These are phyloP conservation scores for Cordyceps farinosa DNA, from an alignment of 2,329 filamentous ascomycete genomes.

Conservation along the genomic window DNA sequence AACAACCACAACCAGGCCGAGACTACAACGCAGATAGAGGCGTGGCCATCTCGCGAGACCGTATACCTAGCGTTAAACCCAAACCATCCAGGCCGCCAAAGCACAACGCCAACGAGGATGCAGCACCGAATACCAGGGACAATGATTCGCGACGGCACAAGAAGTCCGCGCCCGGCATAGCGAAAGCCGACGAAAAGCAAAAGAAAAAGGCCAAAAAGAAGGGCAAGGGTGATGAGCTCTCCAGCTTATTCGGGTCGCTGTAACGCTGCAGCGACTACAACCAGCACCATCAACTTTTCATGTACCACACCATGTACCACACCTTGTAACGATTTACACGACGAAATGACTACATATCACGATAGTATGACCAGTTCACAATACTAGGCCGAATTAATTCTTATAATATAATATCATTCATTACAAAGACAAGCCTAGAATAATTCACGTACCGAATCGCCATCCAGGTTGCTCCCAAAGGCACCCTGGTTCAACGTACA, in stretches of 20 bases:
- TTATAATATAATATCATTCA: conserved; percentile 8
- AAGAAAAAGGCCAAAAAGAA: conserved; percentile 50
- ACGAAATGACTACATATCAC: background rate
- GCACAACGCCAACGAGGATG: background rate
- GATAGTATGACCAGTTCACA: background rate
- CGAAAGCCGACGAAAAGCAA: conserved; percentile 26
- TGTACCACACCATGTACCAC: background rate
- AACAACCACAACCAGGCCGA: background rate
- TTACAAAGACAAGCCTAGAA: background rate
- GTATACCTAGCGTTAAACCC: background rate
- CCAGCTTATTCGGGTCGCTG: conserved; percentile 66
- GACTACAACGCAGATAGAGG: conserved; percentile 26
- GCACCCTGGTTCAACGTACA: conserved; percentile 4
- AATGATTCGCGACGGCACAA: conserved; percentile 17
- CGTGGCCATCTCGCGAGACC: conserved; percentile 28
- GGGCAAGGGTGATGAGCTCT: conserved; percentile 62
- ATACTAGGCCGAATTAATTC: background rate
- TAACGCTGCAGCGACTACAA: conserved; percentile 3
- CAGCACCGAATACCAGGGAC: background rate
- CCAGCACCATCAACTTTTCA: background rate
- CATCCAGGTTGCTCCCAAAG: background rate
- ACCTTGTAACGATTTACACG: background rate
- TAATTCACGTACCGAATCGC: conserved; percentile 4
- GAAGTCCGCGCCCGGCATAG: conserved; percentile 29
- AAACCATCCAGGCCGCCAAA: background rate